Evolutionary conservation across 1,139 yeast species (phyloP), one percentile per base, ranked within the genome.

Genomic region (Petasospora rhodanensis): DNA sequence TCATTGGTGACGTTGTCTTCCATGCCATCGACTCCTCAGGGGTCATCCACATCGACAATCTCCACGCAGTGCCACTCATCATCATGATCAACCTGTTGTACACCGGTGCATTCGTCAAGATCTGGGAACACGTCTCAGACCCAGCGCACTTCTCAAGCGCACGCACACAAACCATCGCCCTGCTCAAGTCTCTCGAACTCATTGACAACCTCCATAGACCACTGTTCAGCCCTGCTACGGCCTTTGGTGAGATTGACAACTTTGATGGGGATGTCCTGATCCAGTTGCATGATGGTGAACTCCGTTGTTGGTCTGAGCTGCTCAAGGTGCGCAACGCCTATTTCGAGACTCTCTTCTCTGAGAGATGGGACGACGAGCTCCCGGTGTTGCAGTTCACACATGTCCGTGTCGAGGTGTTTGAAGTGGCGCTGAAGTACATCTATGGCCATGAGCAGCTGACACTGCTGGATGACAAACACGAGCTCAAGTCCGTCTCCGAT

Each of bases 301-400:
- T 60, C 3, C 41, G 37, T 6, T 68, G 75, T 5, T 76, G 76
- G 46, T 70, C 80, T 5, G 63, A 65, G 21, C 56, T 84, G 7
- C 53, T 86, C 16, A 52, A 64, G 5, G 56, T 74, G 0, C 59
- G 94, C 37, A 73, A 79, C 27, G 77, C 76, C 0, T 83, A 69
- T 50, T 84, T 85, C 53, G 79, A 74, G 40, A 70, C 82, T 0
- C 44, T 74, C 3, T 64, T 80, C 22, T 70, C 82, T 0, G 54
- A 59, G 3, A 56, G 78, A 37, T 82, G 93, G 93, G 51, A 47
- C 7, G 53, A 44, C 10, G 34, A 29, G 6, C 26, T 12, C 7
- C 22, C 12, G 25, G 31, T 46, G 1, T 40, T 79, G 14, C 63
- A 68, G 24, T 67, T 84, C 34, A 56, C 59, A 3, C 70, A 73